Evolutionary conservation across 495 filamentous ascomycete species (phyloP), one percentile per base, ranked within the genome.

Genomic region (Penicillium salamii): DNA sequence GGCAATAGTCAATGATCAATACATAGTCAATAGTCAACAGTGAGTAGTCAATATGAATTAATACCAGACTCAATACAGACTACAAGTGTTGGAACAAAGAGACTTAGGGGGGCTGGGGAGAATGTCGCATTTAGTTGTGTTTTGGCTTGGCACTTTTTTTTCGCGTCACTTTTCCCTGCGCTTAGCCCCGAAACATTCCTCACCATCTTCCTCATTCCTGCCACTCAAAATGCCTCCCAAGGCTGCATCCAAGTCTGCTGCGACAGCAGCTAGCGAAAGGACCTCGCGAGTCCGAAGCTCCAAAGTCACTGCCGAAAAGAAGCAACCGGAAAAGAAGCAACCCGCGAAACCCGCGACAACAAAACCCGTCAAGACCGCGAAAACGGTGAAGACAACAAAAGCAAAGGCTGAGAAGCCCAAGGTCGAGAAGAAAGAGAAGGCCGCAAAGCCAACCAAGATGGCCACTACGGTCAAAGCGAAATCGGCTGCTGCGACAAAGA

Each of bases 181-280:
- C 26, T 29, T 36, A 32, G 24, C 13, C 4, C 23, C 23, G 8
- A 44, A 39, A 53, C 55, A 54, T 53, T 53, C 41, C 35, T 43
- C 49, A 13, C 29, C 48, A 32, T 26, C 33, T 26, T 8, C 28
- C 28, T 24, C 23, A 33, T 51, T 33, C 24, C 20, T 20, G 40
- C 13, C 31, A 50, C 23, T 29, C 24, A 57, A 23, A 36, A 74
- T 71, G 69, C 66, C 66, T 52, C 69, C 68, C 3, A 72, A 68
- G 43, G 39, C 52, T 19, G 12, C 21, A 17, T 32, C 49, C 4
- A 67, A 63, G 37, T 32, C 47, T 42, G 38, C 50, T 13, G 23
- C 34, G 9, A 20, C 42, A n/a, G 29, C 29, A 12, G 7, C 15
- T 2, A 0, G 40, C 18, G 40, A 42, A 42, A 42, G 23, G 17